phyloP scores from a whole-genome alignment of 164 flowering plant species.

The Stephania japonica region DNA sequence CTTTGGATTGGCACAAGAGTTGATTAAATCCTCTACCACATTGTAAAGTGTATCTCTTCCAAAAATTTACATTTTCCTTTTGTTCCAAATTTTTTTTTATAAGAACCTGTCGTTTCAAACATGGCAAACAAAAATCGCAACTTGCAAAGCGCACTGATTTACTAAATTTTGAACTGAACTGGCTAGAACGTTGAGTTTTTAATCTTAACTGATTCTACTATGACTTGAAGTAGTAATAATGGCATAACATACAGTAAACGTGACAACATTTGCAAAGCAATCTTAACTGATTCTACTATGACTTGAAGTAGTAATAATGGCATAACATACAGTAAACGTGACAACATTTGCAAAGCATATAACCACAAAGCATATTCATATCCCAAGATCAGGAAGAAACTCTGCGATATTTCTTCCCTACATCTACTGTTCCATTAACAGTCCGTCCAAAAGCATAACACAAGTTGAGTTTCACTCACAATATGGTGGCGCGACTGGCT shows the following conservation, averaged over 20 bases:
- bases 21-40: background rate
- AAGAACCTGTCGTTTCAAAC: background rate
- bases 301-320: too few species aligned
- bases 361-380: background rate
- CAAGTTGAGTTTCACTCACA: conserved; percentile 52
- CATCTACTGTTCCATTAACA: background rate
- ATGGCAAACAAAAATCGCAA: background rate
- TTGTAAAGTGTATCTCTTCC: background rate
- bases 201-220: background rate
- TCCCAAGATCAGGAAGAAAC: background rate
- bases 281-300: background rate
- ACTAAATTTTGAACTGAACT: background rate
- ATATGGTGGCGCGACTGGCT: conserved; percentile 44
- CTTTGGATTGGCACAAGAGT: background rate
- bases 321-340: too few species aligned
- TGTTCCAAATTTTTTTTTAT: too few species aligned
- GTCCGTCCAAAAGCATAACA: background rate
- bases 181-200: too few species aligned
- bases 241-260: too few species aligned
- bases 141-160: background rate
- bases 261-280: background rate
- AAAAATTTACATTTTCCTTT: background rate
- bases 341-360: background rate
- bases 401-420: background rate
- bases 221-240: too few species aligned